phyloP scores from a whole-genome alignment of 495 filamentous ascomycete genomes.

The Xylaria scruposa region DNA sequence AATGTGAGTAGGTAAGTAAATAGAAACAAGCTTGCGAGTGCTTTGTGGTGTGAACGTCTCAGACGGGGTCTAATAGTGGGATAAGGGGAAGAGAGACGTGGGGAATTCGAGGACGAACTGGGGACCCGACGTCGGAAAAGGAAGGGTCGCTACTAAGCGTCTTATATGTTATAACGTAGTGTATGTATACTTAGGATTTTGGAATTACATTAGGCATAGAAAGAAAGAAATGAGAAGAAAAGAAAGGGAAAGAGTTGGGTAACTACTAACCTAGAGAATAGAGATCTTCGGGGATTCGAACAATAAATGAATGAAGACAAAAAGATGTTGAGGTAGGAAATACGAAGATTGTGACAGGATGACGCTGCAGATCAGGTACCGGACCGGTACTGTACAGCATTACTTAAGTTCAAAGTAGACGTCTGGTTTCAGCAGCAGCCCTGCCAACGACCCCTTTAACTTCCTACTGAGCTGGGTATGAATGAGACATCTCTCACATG shows the following conservation, averaged over 20 bases:
- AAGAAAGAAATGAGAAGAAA: constrained; percentile 24
- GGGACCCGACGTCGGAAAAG: constrained; percentile 6
- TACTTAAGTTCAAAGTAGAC: neutral
- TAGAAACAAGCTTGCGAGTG: neutral
- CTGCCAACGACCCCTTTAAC: neutral
- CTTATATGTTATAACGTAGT: too few species aligned
- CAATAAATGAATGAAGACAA: neutral
- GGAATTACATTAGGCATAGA: neutral
- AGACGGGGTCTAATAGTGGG: constrained; percentile 2
- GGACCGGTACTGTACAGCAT: neutral
- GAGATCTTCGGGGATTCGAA: neutral
- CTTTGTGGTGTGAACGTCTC: constrained; percentile 23
- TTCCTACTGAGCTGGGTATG: neutral
- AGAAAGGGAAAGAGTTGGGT: constrained; percentile 4
- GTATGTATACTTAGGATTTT: neutral
- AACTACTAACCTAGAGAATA: neutral
- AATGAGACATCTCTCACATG: neutral
- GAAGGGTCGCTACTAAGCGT: neutral
- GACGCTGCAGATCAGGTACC: constrained; percentile 11
- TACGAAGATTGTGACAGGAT: neutral
- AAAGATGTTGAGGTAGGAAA: neutral
- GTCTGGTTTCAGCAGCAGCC: neutral
- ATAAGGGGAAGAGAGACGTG: neutral
- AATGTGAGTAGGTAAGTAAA: neutral
- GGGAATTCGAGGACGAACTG: neutral